A percentile compares a stretch with the other conserved stretches of the same genome.
phyloP scores from a whole-genome alignment of 2,329 filamentous ascomycete genomes.

The Talaromyces albobiverticillius region DNA sequence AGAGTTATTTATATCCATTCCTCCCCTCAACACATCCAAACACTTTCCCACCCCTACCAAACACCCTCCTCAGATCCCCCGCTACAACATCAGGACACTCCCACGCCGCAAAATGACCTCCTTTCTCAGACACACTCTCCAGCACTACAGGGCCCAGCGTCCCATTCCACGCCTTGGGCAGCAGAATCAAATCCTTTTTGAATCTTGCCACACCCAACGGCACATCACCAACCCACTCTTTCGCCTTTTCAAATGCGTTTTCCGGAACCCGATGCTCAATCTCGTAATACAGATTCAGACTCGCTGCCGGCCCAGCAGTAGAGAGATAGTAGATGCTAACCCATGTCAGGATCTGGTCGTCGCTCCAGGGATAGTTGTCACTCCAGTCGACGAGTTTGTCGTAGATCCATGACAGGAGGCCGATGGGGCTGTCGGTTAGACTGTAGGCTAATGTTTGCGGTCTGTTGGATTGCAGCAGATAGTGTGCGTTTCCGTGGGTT shows the following conservation, averaged over 20 bases:
- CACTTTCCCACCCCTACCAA: neutral
- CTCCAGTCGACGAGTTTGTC: constrained; percentile 10
- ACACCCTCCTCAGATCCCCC: neutral
- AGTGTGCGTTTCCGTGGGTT: neutral
- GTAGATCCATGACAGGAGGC: constrained; percentile 5
- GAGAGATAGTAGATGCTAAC: constrained; percentile 10
- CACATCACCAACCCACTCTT: neutral
- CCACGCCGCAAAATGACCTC: constrained; percentile 10
- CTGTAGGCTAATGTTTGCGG: constrained; percentile 5
- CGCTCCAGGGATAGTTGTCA: constrained; percentile 7
- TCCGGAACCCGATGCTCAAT: neutral
- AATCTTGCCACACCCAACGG: constrained; percentile 1
- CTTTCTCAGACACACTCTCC: constrained; percentile 6
- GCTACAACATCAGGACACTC: constrained; percentile 1
- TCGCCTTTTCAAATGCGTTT: constrained; percentile 1
- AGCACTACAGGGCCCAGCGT: constrained; percentile 7
- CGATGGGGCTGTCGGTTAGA: constrained; percentile 3
- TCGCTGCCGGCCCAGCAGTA: neutral
- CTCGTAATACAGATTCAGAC: neutral
- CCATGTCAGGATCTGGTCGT: constrained; percentile 8
- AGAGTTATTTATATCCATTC: neutral
- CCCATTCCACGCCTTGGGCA: constrained; percentile 6
- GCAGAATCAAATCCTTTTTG: constrained; percentile 3
- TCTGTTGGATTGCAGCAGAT: constrained; percentile 1
- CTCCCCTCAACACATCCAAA: neutral